A percentile compares a stretch with the other conserved stretches of the same genome.
Evolutionary conservation across 139 green algal genomes (phyloP).

Genomic region (Closterium sp.): DNA sequence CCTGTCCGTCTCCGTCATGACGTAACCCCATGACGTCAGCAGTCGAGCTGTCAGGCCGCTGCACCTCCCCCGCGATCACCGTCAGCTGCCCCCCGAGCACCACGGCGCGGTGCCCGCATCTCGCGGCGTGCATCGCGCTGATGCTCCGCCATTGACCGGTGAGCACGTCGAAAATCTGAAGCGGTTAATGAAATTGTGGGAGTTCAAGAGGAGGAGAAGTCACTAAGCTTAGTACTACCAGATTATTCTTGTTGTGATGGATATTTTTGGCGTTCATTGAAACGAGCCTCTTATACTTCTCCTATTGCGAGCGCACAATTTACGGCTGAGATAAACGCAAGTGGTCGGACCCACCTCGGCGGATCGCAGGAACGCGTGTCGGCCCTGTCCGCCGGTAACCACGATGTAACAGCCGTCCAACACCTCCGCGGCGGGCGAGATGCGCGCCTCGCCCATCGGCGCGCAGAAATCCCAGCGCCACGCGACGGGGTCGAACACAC

Average conservation of each 20-base stretch:
- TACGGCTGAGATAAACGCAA: not conserved
- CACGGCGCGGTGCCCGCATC: not conserved
- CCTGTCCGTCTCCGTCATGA: not conserved
- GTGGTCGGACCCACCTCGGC: not conserved
- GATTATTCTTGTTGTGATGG: too few relatives aligned
- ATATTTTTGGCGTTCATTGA: too few relatives aligned
- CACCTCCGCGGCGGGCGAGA: not conserved
- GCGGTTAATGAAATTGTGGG: not conserved
- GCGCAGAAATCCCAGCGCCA: not conserved
- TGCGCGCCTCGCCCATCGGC: not conserved
- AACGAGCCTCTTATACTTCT: too few relatives aligned
- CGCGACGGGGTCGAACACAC: not conserved
- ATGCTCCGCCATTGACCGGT: not conserved
- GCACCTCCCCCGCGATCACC: not conserved
- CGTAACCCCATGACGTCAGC: not conserved
- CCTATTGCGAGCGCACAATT: not conserved
- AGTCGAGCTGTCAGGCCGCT: not conserved
- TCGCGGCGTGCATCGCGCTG: not conserved
- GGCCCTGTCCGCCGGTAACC: not conserved
- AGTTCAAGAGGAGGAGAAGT: too few relatives aligned
- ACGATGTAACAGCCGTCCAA: not conserved
- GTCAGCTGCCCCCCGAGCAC: not conserved
- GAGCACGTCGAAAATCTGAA: not conserved
- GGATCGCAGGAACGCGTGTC: not conserved
- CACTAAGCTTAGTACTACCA: too few relatives aligned